These are phyloP conservation scores for Crassisporium funariophilum DNA, from an alignment of 768 basidiomycete genomes.

Conservation along the genomic window DNA sequence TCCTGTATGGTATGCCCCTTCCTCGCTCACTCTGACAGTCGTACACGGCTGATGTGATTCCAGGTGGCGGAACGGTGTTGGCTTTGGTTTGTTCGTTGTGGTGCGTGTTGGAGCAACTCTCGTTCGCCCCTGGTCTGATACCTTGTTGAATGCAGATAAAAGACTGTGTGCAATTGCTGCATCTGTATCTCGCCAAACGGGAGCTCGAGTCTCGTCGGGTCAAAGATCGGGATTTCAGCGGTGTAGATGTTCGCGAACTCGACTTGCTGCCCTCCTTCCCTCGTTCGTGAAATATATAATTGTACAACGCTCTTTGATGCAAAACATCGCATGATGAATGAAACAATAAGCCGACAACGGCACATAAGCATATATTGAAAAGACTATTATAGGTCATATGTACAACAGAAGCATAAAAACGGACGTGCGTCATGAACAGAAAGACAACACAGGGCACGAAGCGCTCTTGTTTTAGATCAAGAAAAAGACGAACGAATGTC, in stretches of 20 bases:
- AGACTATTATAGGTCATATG: constrained; percentile 11
- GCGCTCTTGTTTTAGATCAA: not conserved
- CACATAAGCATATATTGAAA: constrained; percentile 25
- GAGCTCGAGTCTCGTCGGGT: constrained; percentile 71
- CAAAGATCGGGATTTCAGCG: constrained; percentile 71
- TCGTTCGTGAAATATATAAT: not conserved
- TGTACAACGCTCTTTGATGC: not conserved
- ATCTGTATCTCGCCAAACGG: constrained; percentile 69
- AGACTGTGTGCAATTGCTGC: constrained; percentile 66
- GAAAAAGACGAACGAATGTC: not conserved
- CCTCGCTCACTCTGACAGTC: constrained; percentile 4
- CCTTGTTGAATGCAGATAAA: constrained; percentile 47
- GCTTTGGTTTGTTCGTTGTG: constrained; percentile 67
- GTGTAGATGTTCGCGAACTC: constrained; percentile 65
- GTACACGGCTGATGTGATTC: not conserved
- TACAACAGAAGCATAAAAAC: constrained; percentile 13
- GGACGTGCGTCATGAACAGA: constrained; percentile 1
- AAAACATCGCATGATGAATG: not conserved
- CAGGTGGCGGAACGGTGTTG: constrained; percentile 70
- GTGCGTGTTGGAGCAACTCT: constrained; percentile 38
- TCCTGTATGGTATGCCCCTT: constrained; percentile 61
- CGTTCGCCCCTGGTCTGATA: constrained; percentile 1
- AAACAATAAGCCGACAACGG: constrained; percentile 20
- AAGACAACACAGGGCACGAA: not conserved
- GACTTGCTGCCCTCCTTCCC: constrained; percentile 54